phyloP scores from a whole-genome alignment of 257 asterid species.

The Euphrasia confusa region DNA sequence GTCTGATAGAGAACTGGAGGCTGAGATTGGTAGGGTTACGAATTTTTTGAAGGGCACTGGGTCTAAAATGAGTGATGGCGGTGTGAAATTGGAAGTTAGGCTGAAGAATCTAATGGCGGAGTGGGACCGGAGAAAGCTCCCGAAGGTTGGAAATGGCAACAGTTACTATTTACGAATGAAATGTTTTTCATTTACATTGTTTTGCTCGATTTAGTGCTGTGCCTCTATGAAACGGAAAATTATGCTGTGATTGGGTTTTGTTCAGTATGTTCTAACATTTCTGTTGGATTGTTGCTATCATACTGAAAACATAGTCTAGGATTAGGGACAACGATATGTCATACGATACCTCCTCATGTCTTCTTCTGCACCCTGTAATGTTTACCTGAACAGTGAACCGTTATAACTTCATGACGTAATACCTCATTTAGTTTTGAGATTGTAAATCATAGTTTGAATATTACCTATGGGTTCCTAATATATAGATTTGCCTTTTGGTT shows the following conservation, averaged over 20 bases:
- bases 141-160: conserved; percentile 32
- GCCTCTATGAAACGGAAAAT: conserved; percentile 9
- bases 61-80: conserved; percentile 26
- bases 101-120: conserved; percentile 26
- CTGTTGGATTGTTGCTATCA: conserved; percentile 15
- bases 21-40: conserved; percentile 15
- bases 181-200: not conserved
- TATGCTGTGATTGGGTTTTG: conserved; percentile 12
- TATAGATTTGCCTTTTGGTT: conserved; percentile 14
- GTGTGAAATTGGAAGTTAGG: conserved; percentile 16
- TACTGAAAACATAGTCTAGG: not conserved
- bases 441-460: no score
- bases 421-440: not conserved
- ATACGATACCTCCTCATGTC: not conserved
- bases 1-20: conserved; percentile 22
- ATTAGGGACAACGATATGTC: not conserved
- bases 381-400: not conserved
- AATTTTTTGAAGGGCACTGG: not conserved
- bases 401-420: not conserved
- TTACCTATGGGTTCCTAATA: conserved; percentile 2
- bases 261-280: conserved; percentile 13
- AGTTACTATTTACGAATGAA: conserved; percentile 13
- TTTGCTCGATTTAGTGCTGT: conserved; percentile 11
- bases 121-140: conserved; percentile 28
- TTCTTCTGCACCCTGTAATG: not conserved